Evolutionary conservation across 768 basidiomycete genomes (phyloP), one percentile per base, ranked within the genome.

Genomic region (Mycena kentingensis): DNA sequence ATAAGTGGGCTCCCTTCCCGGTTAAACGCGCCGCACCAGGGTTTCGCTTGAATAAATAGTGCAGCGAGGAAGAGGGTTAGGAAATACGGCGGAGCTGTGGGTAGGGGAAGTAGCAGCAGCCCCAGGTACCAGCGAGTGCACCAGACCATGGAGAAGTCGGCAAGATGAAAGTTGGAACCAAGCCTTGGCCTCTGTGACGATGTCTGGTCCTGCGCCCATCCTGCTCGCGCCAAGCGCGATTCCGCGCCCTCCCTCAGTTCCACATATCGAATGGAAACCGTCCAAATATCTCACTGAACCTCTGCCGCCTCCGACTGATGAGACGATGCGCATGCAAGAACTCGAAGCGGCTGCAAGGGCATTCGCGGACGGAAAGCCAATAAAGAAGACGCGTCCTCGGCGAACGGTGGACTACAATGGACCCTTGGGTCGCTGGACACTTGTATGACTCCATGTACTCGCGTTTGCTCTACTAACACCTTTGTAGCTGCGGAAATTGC

Each of bases 391-490:
- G 41, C 81, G 93, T 55, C 94, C 97, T 19, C 75, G 95, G 49
- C 75, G 93, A 72, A 98, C 97, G 18, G 95, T 98, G 12, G 97
- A 98, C 70, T 98, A 94, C 62, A 88, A 88, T 60, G 94, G 93
- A 25, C 85, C 86, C 2, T 77, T 96, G 71, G 90, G 88, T 15
- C 79, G 93, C 58, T 97, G 91, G 93, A 70, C 78, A 49, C 67
- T 93, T 73, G 94, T 97, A 65, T 52, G 85, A 73, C 10, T 27
- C 28, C 13, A 22, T 38, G 21, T 27, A 51, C 15, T 54, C 26
- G 25, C 36, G n/a, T 16, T 44, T 32, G 45, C 46, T 31, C 49
- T 35, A 59, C 53, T 54, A 32, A 49, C 53, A 42, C 24, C 37
- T 27, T 48, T 28, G 18, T 52, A 93, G 91, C 61, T 86, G 62